Conservation (phyloP, 2,329 filamentous ascomycete genomes). For the Fusarium coffeatum region DNA sequence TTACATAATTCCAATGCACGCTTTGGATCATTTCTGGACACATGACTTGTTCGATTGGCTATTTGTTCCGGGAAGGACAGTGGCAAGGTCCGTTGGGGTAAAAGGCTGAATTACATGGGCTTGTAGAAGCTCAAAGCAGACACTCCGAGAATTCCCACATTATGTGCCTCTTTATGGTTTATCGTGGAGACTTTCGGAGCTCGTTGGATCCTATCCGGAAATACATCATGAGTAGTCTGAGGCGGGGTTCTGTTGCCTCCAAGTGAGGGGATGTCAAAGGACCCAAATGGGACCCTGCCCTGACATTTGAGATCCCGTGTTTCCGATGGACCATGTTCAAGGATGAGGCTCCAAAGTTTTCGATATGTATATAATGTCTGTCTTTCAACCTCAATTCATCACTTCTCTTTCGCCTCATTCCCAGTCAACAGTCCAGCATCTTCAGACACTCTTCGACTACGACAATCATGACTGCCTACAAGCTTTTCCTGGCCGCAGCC, state of each 20-base stretch:
- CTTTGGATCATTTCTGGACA: not conserved
- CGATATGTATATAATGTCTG: slow-evolving; percentile 20
- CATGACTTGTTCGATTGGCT: slow-evolving; percentile 12
- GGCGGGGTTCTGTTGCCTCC: not conserved
- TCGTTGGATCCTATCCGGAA: slow-evolving; percentile 8
- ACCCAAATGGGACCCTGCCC: not conserved
- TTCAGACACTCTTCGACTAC: not conserved
- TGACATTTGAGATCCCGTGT: slow-evolving; percentile 23
- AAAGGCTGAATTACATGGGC: not conserved
- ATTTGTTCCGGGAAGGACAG: not conserved
- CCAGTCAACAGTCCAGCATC: slow-evolving; percentile 5
- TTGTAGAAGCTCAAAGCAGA: slow-evolving; percentile 9
- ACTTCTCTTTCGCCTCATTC: not conserved
- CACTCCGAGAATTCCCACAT: slow-evolving; percentile 20
- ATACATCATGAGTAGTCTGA: not conserved
- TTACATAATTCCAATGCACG: slow-evolving; percentile 13
- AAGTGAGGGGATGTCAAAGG: not conserved
- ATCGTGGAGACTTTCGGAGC: slow-evolving; percentile 1
- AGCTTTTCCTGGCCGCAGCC: slow-evolving; percentile 33
- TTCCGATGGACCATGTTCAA: slow-evolving; percentile 14
- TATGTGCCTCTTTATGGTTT: not conserved
- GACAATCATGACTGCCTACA: slow-evolving; percentile 27
- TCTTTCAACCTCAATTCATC: not conserved
- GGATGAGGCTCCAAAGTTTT: not conserved
- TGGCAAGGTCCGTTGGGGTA: not conserved